phyloP scores from a whole-genome alignment of 768 basidiomycete species.

The Stropharia rugosoannulata region DNA sequence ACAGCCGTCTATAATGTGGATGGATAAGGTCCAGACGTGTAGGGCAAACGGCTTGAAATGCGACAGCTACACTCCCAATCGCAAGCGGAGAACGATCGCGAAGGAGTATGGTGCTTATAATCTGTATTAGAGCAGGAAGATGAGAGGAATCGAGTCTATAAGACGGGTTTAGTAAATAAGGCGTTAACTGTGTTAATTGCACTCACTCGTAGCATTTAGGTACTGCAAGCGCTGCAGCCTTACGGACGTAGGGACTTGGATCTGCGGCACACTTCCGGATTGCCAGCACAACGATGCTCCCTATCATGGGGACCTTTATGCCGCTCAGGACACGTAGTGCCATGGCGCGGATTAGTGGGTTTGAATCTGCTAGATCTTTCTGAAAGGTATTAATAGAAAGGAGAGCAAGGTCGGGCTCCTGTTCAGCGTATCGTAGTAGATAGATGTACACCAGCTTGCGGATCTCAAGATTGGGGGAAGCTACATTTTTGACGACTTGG shows the following conservation, averaged over 20 bases:
- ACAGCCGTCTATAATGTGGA: constrained; percentile 82
- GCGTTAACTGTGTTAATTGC: neutral
- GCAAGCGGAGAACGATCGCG: constrained; percentile 84
- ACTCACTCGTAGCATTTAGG: constrained; percentile 75
- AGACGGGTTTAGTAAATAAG: neutral
- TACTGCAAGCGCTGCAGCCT: constrained; percentile 88
- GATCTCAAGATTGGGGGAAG: constrained; percentile 88
- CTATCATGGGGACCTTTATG: constrained; percentile 89
- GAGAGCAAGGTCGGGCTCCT: constrained; percentile 92
- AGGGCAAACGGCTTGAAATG: constrained; percentile 87
- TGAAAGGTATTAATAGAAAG: constrained; percentile 99
- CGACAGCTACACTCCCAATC: constrained; percentile 81
- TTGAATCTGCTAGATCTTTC: constrained; percentile 89
- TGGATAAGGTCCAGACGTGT: constrained; percentile 87
- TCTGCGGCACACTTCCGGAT: constrained; percentile 93
- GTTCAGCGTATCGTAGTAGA: constrained; percentile 89
- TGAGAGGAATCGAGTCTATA: constrained; percentile 73
- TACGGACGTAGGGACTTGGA: constrained; percentile 91
- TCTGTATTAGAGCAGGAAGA: constrained; percentile 65
- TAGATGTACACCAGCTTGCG: constrained; percentile 98
- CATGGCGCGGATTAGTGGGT: constrained; percentile 95
- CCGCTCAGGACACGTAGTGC: constrained; percentile 91
- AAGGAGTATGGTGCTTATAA: constrained; percentile 57
- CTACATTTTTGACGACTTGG: constrained; percentile 96
- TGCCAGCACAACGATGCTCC: constrained; percentile 78